phyloP scores from a whole-genome alignment of 2,329 filamentous ascomycete genomes.

The Stromatinia cepivora region DNA sequence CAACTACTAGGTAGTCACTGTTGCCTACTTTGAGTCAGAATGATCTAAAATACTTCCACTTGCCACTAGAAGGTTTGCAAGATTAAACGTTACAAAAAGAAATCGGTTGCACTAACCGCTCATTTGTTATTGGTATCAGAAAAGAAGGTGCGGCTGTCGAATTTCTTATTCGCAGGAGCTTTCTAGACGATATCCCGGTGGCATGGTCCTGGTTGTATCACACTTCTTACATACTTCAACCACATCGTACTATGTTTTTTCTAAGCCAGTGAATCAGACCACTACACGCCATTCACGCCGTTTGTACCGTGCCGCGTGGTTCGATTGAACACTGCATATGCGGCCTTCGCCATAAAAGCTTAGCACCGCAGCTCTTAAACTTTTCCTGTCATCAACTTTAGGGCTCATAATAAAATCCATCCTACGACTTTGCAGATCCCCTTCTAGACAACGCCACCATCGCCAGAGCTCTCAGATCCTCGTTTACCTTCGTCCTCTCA shows the following conservation, averaged over 20 bases:
- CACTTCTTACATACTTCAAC: slow-evolving; percentile 2
- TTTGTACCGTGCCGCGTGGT: slow-evolving; percentile 6
- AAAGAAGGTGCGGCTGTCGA: slow-evolving; percentile 6
- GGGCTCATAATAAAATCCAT: neutral
- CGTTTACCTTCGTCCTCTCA: neutral
- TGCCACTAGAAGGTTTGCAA: neutral
- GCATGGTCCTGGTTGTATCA: slow-evolving; percentile 7
- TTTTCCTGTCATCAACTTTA: neutral
- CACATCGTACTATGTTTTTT: neutral
- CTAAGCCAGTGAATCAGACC: neutral
- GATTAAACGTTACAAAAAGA: neutral
- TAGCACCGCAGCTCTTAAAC: neutral
- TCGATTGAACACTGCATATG: slow-evolving; percentile 6
- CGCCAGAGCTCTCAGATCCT: neutral
- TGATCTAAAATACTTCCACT: neutral
- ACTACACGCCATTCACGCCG: slow-evolving; percentile 4
- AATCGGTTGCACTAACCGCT: neutral
- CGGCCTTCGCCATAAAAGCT: neutral
- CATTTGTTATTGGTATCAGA: neutral
- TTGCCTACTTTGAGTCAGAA: slow-evolving; percentile 6
- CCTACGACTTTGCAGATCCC: neutral
- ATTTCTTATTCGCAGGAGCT: slow-evolving; percentile 9
- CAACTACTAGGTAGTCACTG: neutral
- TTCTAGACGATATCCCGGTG: neutral
- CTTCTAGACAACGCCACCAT: neutral